Base-by-base conservation (phyloP, 768 basidiomycete genomes). In the Russula earlei region DNA sequence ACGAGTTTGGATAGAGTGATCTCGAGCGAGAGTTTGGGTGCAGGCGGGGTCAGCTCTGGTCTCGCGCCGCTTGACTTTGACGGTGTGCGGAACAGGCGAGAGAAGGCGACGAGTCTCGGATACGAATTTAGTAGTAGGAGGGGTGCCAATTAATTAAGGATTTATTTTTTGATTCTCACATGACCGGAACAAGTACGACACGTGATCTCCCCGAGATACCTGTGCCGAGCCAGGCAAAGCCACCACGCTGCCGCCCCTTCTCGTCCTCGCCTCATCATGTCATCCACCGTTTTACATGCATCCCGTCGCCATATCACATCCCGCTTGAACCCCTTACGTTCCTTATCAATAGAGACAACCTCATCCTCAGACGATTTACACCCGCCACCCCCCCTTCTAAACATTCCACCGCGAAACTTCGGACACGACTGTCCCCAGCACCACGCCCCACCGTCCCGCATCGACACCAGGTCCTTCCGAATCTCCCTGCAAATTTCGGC, bases 401-500 rank as follows among this genome's bases (percentile, higher is more conserved):
- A 47, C 68, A 71, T 29, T 58, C 63, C 9, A 31, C 60, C 40
- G 64, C 70, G 41, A 61, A 71, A 31, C 66, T 68, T 31, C 61
- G 63, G 19, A 66, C 73, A 34, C 73, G 70, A 25, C 67, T 78
- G 38, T 65, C 73, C 54, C 77, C 75, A 4, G 69, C 72, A 3
- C 77, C 77, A 1, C 72, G 77, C 2, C 71, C 73, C 2, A 62
- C 61, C 4, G 48, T 56, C 22, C 51, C 59, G 12, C 64, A 58
- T 29, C 62, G 66, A 34, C 67, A 63, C 14, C 71, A 67, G 38
- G 66, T 62, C 9, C 70, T 85, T 0, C 78, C 82, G 1, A 69
- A 71, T 27, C 77, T 91, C 10, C 87, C 88, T 0, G 72, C 85
- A 1, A 76, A 75, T 0, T 91, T 91, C 69, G 90, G 90, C 20